Base-by-base conservation (phyloP, 495 filamentous ascomycete genomes). In the Daldinia loculata region DNA sequence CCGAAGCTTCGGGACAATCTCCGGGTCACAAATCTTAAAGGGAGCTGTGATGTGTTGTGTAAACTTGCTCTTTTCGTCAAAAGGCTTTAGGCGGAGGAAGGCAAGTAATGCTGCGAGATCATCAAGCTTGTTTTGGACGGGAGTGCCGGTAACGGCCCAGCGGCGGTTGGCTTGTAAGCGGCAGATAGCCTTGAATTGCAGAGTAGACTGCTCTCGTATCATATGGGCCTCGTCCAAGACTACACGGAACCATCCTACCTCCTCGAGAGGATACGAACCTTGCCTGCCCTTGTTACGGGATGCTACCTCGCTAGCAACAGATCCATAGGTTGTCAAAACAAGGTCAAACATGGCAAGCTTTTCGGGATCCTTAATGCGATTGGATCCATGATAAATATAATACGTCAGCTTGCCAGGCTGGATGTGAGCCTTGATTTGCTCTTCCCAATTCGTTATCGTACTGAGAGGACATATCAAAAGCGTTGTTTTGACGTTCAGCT, bases 201-300 rank as follows among this genome's bases (percentile, higher is more conserved):
- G 81, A 0, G 94, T 95, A 17, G 82, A 84, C 69, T 92, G 91
- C 72, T 96, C 93, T 9, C 95, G 90, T 70, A 99, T 98, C 74
- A 89, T 91, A 80, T 99, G 95, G 14, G 94, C 95, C 79, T 99
- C 95, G 74, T 99, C 95, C 27, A 99, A 86, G 0, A 97, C 95
- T 61, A 99, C 93, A 7, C 95, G 91, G 76, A 98, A 98, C 91
- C 95, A 97, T 66, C 91, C 91, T 68, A 94, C 90, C 68, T 89
- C 83, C 36, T 88, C 87, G 39, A 98, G 79, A 0, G 94, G 92
- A 63, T 88, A 92, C 9, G 76, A 71, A 0, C 86, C 87, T 15
- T 82, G 77, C 70, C 87, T 90, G 41, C 83, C 81, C 57, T 88
- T 88, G 39, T 84, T 83, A 19, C 89, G 84, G 9, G 86, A 80